A percentile compares a stretch with the other conserved stretches of the same genome.
Evolutionary conservation across 306 rosid species (phyloP).

Genomic region (Cucurbita maxima): DNA sequence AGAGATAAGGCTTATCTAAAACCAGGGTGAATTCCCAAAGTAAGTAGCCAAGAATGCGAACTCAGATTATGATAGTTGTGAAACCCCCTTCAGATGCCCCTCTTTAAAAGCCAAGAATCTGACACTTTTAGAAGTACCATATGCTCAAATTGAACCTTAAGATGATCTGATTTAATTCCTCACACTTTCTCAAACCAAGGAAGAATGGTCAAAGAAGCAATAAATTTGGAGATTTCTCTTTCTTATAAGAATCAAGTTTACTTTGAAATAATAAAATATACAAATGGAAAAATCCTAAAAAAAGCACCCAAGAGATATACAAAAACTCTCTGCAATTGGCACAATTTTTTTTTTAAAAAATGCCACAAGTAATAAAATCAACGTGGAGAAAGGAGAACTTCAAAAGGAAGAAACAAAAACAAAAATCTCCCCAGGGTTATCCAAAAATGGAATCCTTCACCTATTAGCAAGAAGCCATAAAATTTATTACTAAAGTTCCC

Average conservation of each 20-base stretch:
- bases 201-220: not conserved
- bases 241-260: not conserved
- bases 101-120: not conserved
- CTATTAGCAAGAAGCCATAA: not conserved
- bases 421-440: not conserved
- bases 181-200: not conserved
- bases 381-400: not conserved
- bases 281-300: not conserved
- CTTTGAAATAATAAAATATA: not conserved
- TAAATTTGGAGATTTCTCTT: not conserved
- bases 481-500: not conserved
- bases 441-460: not conserved
- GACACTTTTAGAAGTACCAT: not conserved
- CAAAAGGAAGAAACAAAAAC: not conserved
- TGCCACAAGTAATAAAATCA: not conserved
- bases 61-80: not conserved
- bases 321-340: not conserved
- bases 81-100: not conserved
- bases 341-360: not conserved
- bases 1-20: not conserved
- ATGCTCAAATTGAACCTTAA: not conserved
- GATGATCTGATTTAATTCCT: not conserved
- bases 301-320: not conserved
- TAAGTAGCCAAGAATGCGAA: not conserved
- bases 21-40: not conserved